Base-by-base conservation (phyloP, 2,329 filamentous ascomycete species). In the Byssothecium circinans region DNA sequence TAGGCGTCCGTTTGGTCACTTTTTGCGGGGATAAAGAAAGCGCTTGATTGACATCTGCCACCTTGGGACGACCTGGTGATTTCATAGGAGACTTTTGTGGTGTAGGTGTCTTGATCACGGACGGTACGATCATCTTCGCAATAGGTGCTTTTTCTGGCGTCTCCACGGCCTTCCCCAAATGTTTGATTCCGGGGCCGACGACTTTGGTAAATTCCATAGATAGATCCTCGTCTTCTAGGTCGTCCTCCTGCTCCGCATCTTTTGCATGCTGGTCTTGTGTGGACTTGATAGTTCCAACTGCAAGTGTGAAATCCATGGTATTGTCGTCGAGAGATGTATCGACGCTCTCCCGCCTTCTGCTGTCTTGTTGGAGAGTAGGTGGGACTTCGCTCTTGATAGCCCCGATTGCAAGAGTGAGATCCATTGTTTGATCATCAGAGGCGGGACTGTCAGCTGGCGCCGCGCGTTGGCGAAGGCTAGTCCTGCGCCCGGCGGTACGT, bases 171-270 rank as follows among this genome's bases (percentile, higher is more conserved):
- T 50, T 50, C 4, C 42, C 54, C 18, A 53, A 20, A 27, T 55
- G 57, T 48, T 62, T 69, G 45, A 78, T 76, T 29, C 73, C 74
- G 8, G 63, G 61, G 4, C 75, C 77, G 36, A 79, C 61, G 7
- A 75, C 73, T n/a, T 73, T 72, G 1, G 77, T 79, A 25, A 79
- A 69, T 43, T 79, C 77, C 77, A 79, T 79, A n/a, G 75, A 76
- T 20, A 79, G 72, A 66, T 74, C 79, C 66, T 56, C 62, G 8
- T 59, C 67, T 43, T 58, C 63, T 17, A 49, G 46, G 15, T 58
- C 58, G 18, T 38, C 49, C 1, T 52, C 52, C 18, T 57, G 46
- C 6, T 34, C 41, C 19, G 35, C 17, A 8, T 42, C 41, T 8
- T 48, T 40, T 12, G 42, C 41, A 27, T 46, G 41, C 6, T 43